A percentile compares a stretch with the other conserved stretches of the same genome.
These are phyloP conservation scores for Zelonia costaricensis DNA, from an alignment of 208 protist genomes.

Conservation along the genomic window DNA sequence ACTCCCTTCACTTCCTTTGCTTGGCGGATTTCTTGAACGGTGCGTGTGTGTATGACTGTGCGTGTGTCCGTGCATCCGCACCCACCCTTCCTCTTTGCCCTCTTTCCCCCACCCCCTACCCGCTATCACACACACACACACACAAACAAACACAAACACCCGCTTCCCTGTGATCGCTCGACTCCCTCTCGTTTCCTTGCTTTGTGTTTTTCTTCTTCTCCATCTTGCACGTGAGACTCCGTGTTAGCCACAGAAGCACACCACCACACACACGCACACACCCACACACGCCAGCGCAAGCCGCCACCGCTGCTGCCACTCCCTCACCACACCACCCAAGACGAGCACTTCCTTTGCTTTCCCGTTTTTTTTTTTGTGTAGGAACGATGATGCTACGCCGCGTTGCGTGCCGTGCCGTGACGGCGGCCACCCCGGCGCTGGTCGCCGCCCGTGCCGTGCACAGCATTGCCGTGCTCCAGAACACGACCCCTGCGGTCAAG, in stretches of 20 bases:
- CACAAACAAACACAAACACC: neutral
- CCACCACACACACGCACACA: conserved; percentile 7
- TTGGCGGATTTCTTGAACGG: too few species aligned
- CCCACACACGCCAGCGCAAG: neutral
- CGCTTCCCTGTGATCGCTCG: neutral
- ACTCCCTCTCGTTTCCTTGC: neutral
- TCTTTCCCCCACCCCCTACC: neutral
- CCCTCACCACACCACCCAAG: too few species aligned
- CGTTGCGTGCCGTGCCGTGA: conserved; percentile 17
- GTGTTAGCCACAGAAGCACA: too few species aligned
- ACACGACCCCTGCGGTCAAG: conserved; percentile 30
- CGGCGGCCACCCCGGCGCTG: too few species aligned
- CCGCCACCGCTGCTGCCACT: too few species aligned
- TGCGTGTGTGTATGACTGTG: neutral
- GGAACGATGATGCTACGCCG: conserved; percentile 20
- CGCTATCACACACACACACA: neutral
- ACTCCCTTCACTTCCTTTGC: too few species aligned
- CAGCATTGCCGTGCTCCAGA: conserved; percentile 55
- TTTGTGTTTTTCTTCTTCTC: conserved; percentile 22
- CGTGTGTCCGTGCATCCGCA: neutral
- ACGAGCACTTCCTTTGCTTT: too few species aligned
- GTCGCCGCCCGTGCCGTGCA: conserved; percentile 41
- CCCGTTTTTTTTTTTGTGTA: neutral
- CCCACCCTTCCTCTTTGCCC: neutral
- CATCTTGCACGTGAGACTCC: too few species aligned